Evolutionary conservation across 108 stramenopile species (phyloP), one percentile per base, ranked within the genome.

Genomic region (Chaetoceros tenuissimus): DNA sequence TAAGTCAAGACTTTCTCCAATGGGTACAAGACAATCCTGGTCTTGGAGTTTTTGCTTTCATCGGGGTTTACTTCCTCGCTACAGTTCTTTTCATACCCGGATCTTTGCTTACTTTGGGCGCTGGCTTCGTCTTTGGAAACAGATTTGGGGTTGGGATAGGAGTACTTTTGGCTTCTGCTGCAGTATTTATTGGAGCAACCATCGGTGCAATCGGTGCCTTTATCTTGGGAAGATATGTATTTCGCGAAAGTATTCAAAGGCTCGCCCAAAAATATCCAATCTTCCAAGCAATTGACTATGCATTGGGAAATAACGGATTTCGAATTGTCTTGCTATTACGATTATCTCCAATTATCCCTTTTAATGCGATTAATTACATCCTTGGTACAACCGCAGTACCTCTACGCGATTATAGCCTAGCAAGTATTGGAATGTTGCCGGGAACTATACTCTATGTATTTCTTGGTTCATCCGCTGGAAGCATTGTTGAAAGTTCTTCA

Each of bases 401-500:
- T 28, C 51, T 84, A 3, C 31, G 27, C 23, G 65, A 79, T 51
- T 90, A 84, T 46, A n/a, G 20, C 0, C 1, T 80, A 3, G 68
- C 88, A 3, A 45, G 84, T 28, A 20, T 82, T 19, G 88, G 69
- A 1, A 78, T 90, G 8, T 23, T 90, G 17, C 89, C 89, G 0
- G 84, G 82, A 8, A 87, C 89, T 10, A 54, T 87, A 1, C 54
- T 90, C 23, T 90, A 73, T 60, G 79, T 79, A 23, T 90, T 86
- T 64, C 58, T 90, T 54, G 89, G 89, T 20, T 78, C 89, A 0
- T 74, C 74, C 16, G 82, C 84, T 2, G 82, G 85, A 1, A 61
- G 64, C 24, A 44, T 90, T 16, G 44, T 71, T 13, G 81, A 83
- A 48, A 66, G 59, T 28, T 70, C 60, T 27, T 58, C 49, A 10